Evolutionary conservation across 2,329 filamentous ascomycete species (phyloP), one percentile per base, ranked within the genome.

Genomic region (Catunica adiposa): DNA sequence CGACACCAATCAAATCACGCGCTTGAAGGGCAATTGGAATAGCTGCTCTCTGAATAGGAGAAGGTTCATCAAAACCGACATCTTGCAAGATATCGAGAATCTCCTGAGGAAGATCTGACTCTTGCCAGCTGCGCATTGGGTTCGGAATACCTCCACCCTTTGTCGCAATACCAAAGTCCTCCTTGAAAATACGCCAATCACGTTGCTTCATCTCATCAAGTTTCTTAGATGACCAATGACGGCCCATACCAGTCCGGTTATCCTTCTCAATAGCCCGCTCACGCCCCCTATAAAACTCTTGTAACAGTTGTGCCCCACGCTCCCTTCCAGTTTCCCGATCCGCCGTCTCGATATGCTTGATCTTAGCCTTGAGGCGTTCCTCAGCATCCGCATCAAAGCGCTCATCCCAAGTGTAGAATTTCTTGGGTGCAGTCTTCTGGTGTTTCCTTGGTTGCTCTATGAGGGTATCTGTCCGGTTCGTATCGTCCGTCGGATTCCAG

Each of bases 151-250:
- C 77, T 46, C 90, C 90, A 57, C 92, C 92, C 68, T 95, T 97
- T 7, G 89, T 96, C 42, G 84, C 77, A 66, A 98, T 98, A 63
- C 92, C 94, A 71, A 95, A 97, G 69, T 98, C 89, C 68, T 97
- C 92, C 70, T 97, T 98, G 80, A 98, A 96, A 63, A 98, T 97
- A 66, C 92, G 86, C 92, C 92, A 98, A 69, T 98, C 92, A 66
- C 92, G 78, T 70, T 97, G 89, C 60, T 88, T 86, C 92, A 98
- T 98, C 63, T 95, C 86, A 14, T 86, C 81, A 60, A 97, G 73
- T 60, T 77, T 78, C 79, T 98, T 98, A 66, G 96, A 87, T 56
- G 86, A 89, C 92, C 92, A 98, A 69, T 95, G 89, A 68, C 89
- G 89, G 63, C 94, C 89, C 56, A 94, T 75, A 34, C 83, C 83